Base-by-base conservation (phyloP, 2,329 filamentous ascomycete species). In the Penicillium sp. region DNA sequence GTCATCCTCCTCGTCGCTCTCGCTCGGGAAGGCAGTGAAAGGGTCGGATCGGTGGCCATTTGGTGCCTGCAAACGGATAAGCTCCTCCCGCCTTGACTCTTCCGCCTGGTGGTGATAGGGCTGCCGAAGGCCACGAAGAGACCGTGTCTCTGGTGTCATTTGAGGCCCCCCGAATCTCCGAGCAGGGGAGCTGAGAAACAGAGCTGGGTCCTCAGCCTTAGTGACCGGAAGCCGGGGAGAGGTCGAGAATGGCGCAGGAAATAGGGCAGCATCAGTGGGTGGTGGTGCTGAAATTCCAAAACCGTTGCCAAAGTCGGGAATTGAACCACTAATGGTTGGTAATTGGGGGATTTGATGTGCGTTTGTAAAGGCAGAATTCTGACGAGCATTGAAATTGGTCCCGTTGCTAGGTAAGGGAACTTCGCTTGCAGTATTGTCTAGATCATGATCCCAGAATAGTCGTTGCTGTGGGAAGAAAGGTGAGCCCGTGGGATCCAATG, bases 391-490 rank as follows among this genome's bases (percentile, higher is more conserved):
- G 23, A 58, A 53, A 49, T 56, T 62, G 17, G 51, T 60, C 12
- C 54, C 62, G 6, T 53, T 54, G 35, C 43, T 55, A 8, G 62
- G 60, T 12, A 65, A 45, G 21, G 65, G 64, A 12, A 65, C 19
- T 12, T 64, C 63, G 42, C 56, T 58, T 5, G 31, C 37, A 27
- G 50, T 23, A 29, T 67, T 65, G 13, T 67, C 73, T 4, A 75
- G 70, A 33, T 74, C 72, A 53, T 77, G 69, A 46, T 81, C 79
- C 77, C 79, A 81, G 56, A 83, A 79, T 21, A 83, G 69, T 51
- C 78, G 76, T 40, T 81, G 75, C 52, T 86, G 83, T 33, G 84
- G 80, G 61, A 83, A 81, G 49, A 81, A 78, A 27, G 84, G 83
- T n/a, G 83, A 84, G 10, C 82, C 80, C 50, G 81, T 78, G 10